Evolutionary conservation across 2,329 filamentous ascomycete genomes (phyloP).

Genomic region (Cytospora mali): DNA sequence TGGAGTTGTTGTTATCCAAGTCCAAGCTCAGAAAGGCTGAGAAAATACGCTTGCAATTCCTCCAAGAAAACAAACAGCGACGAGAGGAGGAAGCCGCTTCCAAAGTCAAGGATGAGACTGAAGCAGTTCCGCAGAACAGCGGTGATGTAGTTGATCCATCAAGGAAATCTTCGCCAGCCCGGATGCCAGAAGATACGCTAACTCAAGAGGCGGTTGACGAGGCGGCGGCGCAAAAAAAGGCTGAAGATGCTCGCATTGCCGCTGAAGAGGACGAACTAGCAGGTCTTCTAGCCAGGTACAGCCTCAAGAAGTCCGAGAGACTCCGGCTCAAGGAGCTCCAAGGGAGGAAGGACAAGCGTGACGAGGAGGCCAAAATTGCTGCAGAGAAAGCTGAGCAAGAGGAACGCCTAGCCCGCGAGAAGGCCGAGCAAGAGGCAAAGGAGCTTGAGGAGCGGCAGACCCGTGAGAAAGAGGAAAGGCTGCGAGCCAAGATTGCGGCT

Average conservation of each 20-base stretch:
- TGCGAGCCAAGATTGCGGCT: slow-evolving; percentile 20
- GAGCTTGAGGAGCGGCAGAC: slow-evolving; percentile 22
- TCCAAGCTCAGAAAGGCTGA: slow-evolving; percentile 22
- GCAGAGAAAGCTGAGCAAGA: slow-evolving; percentile 21
- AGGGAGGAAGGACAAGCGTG: slow-evolving; percentile 23
- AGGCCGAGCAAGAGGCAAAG: slow-evolving; percentile 19
- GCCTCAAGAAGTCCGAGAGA: slow-evolving; percentile 20
- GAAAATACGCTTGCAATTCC: slow-evolving; percentile 20
- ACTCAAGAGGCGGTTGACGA: slow-evolving; percentile 13
- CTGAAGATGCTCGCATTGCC: slow-evolving; percentile 12
- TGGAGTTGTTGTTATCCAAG: slow-evolving; percentile 20
- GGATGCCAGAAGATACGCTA: background rate
- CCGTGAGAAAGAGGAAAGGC: slow-evolving; percentile 12
- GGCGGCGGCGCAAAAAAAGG: slow-evolving; percentile 10
- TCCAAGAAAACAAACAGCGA: slow-evolving; percentile 21
- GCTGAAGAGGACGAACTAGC: slow-evolving; percentile 26
- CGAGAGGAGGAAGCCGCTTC: slow-evolving; percentile 21
- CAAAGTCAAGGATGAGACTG: slow-evolving; percentile 2
- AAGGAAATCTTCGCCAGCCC: background rate
- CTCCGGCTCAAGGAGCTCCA: slow-evolving; percentile 24
- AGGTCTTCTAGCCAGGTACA: slow-evolving; percentile 17
- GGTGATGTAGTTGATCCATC: slow-evolving; percentile 2
- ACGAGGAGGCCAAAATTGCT: slow-evolving; percentile 17
- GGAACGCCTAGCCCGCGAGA: slow-evolving; percentile 9
- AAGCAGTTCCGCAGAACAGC: background rate